Base-by-base conservation (phyloP, 129 eudicot genomes). In the Centrapalus pauciflorus region DNA sequence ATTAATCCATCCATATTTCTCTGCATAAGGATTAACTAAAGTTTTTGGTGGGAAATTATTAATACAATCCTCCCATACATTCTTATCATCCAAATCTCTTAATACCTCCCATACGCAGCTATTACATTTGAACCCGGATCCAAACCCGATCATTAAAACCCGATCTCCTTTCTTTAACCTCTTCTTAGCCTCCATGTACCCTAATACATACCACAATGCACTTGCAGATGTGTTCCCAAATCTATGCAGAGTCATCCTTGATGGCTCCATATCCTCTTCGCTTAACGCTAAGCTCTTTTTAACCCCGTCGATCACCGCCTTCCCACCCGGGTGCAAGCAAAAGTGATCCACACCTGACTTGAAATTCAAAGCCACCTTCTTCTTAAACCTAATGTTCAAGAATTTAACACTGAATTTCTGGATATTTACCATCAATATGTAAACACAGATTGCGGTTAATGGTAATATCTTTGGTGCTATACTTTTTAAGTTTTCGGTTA, bases 111-210 rank as follows among this genome's bases (percentile, higher is more conserved):
- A 79, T 58, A 79, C 25, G 4, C 76, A 72, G 38, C 75, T 66
- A 68, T 90, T 90, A 50, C 97, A 87, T 77, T 87, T 90, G 51
- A 90, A 90, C 34, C 97, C 97, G 11, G 97, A 77, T 66, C 83
- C 83, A 2, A 78, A 78, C 49, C 83, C 66, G 19, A 78, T 61
- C 79, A 79, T 79, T 61, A 79, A 54, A 61, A 79, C 73, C 72
- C 76, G 65, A 33, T 79, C 80, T 0, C 83, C 83, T 8, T 33
- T 79, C 48, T 68, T 79, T 21, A 79, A 46, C 73, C 76, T 62
- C 58, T 68, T 62, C 49, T 73, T 73, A 1, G 72, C 84, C 33
- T 69, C 77, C 80, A 79, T 68, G 1, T 74, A 79, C 34, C 76
- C 85, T 61, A 80, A 76, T 10, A 80, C 85, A 71, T 80, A 80